Conservation (phyloP, 768 basidiomycete genomes). For the Postia placenta region DNA sequence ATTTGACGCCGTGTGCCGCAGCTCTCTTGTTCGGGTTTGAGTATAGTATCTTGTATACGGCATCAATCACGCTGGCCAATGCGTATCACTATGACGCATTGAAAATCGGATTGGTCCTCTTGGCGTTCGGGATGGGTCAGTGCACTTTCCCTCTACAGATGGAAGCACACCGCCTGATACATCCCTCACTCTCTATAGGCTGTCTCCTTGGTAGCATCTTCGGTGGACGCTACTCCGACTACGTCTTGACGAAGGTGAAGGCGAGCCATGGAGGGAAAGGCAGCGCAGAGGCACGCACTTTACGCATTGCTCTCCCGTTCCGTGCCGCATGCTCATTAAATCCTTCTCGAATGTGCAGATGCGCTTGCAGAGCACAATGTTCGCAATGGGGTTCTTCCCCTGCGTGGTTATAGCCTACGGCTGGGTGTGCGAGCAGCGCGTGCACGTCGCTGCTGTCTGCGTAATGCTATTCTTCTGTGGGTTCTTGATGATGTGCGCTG, state of each 20-base stretch:
- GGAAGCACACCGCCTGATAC: neutral
- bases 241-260: slow-evolving; percentile 35
- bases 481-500: slow-evolving; percentile 63
- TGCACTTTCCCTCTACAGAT: neutral
- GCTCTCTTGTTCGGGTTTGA: slow-evolving; percentile 67
- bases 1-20: slow-evolving; percentile 16
- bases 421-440: slow-evolving; percentile 62
- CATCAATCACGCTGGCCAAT: slow-evolving; percentile 57
- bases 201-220: slow-evolving; percentile 45
- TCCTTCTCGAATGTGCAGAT: too few relatives aligned
- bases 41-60: slow-evolving; percentile 70
- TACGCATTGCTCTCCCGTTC: too few relatives aligned
- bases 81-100: slow-evolving; percentile 65
- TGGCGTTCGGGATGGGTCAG: slow-evolving; percentile 67
- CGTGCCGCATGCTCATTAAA: neutral
- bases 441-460: slow-evolving; percentile 62
- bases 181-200: slow-evolving; percentile 28
- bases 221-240: slow-evolving; percentile 59
- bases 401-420: slow-evolving; percentile 60
- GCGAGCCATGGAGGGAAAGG: slow-evolving; percentile 39
- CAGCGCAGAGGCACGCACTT: too few relatives aligned
- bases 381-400: slow-evolving; percentile 55
- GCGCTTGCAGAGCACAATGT: slow-evolving; percentile 58
- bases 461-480: slow-evolving; percentile 71
- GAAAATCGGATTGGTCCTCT: slow-evolving; percentile 68